Percentiles rank a stretch among this genome's conserved stretches.
These are phyloP conservation scores for Vicia villosa DNA, from an alignment of 306 rosid genomes.

Conservation along the genomic window DNA sequence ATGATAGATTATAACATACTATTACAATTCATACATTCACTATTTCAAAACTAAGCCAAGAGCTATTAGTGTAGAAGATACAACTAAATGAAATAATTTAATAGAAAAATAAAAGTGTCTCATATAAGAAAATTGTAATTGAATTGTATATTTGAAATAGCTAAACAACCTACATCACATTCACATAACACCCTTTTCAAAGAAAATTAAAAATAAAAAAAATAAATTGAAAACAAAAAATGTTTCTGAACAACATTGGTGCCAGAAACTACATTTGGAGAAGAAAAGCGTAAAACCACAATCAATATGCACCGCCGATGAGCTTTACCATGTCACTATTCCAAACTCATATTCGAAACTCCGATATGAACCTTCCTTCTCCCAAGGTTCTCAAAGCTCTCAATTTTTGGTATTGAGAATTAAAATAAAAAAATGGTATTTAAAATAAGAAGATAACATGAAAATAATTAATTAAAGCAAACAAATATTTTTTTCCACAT, in stretches of 20 bases:
- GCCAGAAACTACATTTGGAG: conserved; percentile 39
- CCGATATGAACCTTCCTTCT: conserved; percentile 83
- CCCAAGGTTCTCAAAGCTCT: conserved; percentile 44
- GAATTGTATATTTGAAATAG: too few species aligned
- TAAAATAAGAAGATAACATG: too few species aligned
- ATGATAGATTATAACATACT: background rate
- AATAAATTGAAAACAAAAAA: background rate
- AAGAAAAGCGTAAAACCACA: conserved; percentile 36
- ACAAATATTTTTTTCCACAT: too few species aligned
- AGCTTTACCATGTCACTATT: conserved; percentile 71
- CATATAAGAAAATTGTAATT: too few species aligned
- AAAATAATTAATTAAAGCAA: too few species aligned
- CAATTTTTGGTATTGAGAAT: background rate
- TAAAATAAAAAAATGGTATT: too few species aligned
- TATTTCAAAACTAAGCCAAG: conserved; percentile 24
- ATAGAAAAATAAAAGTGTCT: too few species aligned
- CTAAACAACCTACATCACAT: too few species aligned
- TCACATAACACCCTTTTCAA: too few species aligned
- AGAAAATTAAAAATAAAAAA: too few species aligned
- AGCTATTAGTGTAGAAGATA: conserved; percentile 14
- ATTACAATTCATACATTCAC: conserved; percentile 20
- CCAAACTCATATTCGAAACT: conserved; percentile 81
- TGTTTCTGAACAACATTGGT: conserved; percentile 40
- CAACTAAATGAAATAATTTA: conserved; percentile 44
- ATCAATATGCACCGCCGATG: conserved; percentile 75